These are phyloP conservation scores for Cicer arietinum DNA, from an alignment of 306 rosid species.

Conservation along the genomic window DNA sequence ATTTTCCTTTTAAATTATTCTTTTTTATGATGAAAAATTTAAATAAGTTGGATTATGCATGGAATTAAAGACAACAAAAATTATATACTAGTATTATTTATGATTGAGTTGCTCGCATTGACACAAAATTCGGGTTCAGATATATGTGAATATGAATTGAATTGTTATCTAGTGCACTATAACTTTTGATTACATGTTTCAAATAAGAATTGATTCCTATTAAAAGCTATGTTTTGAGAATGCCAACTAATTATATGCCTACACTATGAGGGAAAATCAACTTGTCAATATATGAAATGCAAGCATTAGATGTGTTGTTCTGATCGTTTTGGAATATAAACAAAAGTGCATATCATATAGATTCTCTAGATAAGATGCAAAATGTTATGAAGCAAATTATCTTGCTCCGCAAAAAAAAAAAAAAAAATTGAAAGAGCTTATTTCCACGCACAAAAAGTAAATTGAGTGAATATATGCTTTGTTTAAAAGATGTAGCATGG, in stretches of 20 bases:
- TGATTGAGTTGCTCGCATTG: too few species aligned
- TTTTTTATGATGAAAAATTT: too few species aligned
- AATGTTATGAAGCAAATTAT: constrained; percentile 31
- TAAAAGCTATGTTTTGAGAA: background rate
- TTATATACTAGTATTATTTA: too few species aligned
- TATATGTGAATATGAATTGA: too few species aligned
- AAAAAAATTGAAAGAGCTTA: background rate
- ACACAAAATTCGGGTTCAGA: too few species aligned
- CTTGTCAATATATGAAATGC: constrained; percentile 6
- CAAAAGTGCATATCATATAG: constrained; percentile 8
- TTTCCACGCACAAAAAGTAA: constrained; percentile 14
- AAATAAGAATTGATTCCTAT: constrained; percentile 38
- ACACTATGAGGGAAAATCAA: constrained; percentile 10
- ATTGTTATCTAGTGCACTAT: too few species aligned
- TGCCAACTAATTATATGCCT: constrained; percentile 39
- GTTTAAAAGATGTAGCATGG: background rate
- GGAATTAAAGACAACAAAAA: too few species aligned
- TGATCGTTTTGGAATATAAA: constrained; percentile 12
- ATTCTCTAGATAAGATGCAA: constrained; percentile 38
- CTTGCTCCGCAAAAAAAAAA: constrained; percentile 5
- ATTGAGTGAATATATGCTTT: constrained; percentile 41
- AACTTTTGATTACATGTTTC: background rate
- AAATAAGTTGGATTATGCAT: too few species aligned
- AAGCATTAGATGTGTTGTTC: constrained; percentile 30
- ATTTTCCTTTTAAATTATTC: too few species aligned